phyloP scores from a whole-genome alignment of 768 basidiomycete genomes.

The Asterophora lycoperdoides region DNA sequence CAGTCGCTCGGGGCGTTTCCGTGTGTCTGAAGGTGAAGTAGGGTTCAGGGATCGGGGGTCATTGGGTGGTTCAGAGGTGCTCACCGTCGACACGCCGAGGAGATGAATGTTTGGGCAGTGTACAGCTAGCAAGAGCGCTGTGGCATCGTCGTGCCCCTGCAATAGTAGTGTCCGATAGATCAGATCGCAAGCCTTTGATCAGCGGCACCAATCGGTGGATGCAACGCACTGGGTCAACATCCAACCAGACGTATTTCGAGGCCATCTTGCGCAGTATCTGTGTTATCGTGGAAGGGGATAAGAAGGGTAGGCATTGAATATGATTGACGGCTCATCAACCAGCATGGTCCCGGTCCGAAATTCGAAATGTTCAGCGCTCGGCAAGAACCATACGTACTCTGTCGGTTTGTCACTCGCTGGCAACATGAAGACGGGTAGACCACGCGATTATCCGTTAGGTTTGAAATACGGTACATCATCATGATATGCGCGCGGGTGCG shows the following conservation, averaged over 20 bases:
- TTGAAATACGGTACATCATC: background rate
- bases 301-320: background rate
- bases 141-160: conserved; percentile 89
- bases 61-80: conserved; percentile 2
- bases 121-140: conserved; percentile 73
- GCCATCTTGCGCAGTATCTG: background rate
- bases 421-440: too few relatives aligned
- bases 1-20: conserved; percentile 66
- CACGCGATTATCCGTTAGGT: too few relatives aligned
- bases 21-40: conserved; percentile 56
- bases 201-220: background rate
- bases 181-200: background rate
- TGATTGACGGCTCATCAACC: too few relatives aligned
- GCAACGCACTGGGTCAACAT: conserved; percentile 56
- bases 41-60: background rate
- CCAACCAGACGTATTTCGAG: conserved; percentile 53
- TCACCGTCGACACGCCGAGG: conserved; percentile 80
- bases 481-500: background rate
- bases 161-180: background rate
- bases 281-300: background rate
- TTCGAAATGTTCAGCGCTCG: too few relatives aligned
- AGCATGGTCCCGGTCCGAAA: too few relatives aligned
- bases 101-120: conserved; percentile 63
- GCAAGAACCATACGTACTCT: too few relatives aligned
- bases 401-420: too few relatives aligned